Evolutionary conservation across 2,329 filamentous ascomycete genomes (phyloP).

Genomic region (Aaosphaeria pasadenensis): DNA sequence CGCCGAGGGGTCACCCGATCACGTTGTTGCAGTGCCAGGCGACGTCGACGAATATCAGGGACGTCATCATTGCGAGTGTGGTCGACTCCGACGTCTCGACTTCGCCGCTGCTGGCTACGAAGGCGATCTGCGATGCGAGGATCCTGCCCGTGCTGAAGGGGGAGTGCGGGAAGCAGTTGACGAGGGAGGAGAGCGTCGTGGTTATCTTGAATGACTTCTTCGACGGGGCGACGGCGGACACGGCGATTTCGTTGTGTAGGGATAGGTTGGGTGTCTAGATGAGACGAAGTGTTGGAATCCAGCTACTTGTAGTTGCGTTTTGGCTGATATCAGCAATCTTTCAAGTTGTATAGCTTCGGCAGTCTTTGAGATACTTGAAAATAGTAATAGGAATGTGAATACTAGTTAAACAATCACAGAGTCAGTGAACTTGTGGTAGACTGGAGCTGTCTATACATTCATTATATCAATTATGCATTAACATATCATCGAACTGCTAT

Average conservation of each 20-base stretch:
- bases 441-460: no score
- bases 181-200: slow-evolving; percentile 42
- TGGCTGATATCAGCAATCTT: no score
- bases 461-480: no score
- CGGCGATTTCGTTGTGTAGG: slow-evolving; percentile 41
- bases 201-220: slow-evolving; percentile 52
- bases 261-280: slow-evolving; percentile 27
- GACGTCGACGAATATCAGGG: slow-evolving; percentile 49
- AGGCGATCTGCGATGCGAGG: slow-evolving; percentile 48
- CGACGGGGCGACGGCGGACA: slow-evolving; percentile 49
- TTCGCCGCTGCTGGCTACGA: slow-evolving; percentile 49
- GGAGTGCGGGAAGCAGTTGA: slow-evolving; percentile 40
- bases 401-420: no score
- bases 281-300: no score
- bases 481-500: no score
- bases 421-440: no score
- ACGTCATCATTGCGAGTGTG: slow-evolving; percentile 47
- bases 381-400: no score
- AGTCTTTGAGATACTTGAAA: no score
- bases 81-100: slow-evolving; percentile 44
- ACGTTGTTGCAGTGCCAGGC: slow-evolving; percentile 48
- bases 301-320: no score
- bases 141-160: slow-evolving; percentile 47
- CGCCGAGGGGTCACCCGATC: slow-evolving; percentile 18
- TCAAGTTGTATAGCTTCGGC: no score